Base-by-base conservation (phyloP, 768 basidiomycete species). In the Suillus lakei region DNA sequence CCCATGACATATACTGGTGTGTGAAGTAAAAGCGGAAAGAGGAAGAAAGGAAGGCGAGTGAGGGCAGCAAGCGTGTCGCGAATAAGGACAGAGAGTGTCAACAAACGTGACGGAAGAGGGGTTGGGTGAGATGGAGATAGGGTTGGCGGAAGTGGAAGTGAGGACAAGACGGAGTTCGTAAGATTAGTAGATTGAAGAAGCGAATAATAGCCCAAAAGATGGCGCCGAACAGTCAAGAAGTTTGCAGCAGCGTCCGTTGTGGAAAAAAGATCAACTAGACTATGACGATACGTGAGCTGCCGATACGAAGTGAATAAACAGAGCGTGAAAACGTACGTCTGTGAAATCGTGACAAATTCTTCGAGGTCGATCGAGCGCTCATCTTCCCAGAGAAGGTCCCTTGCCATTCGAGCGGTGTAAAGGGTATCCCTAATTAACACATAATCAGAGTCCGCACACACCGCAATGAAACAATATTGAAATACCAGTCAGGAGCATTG, bases 401-500 rank as follows among this genome's bases (percentile, higher is more conserved):
- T 84, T 16, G 96, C 95, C 91, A 97, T 98, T 64, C 92, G 88
- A 8, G 95, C 96, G 41, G 88, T 88, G 76, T 92, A 93, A 5
- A 98, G 82, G 0, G 94, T 93, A 66, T 97, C 92, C 96, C 95
- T 98, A 68, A 26, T 58, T 67, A 71, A 63, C 64, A 68, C 46
- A 67, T 65, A 62, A 68, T 78, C 50, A 46, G 64, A 59, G 64
- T 70, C 70, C 30, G 60, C 21, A 60, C 68, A 28, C 41, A 48
- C 43, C 66, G 23, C 65, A 62, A 66, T n/a, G 61, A n/a, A 66
- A 62, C 2, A 54, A 41, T 46, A 83, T 85, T 6, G 38, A 28
- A 41, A 64, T 83, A 95, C 96, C 98, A 99, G 76, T 98, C 94
- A 38, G 93, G 90, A 15, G 95, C 93, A 73, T 99, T 99, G 65